Percentiles rank a stretch among this genome's conserved stretches.
Evolutionary conservation across 768 basidiomycete species (phyloP).

Genomic region (Tylopilus rubrobrunneus): DNA sequence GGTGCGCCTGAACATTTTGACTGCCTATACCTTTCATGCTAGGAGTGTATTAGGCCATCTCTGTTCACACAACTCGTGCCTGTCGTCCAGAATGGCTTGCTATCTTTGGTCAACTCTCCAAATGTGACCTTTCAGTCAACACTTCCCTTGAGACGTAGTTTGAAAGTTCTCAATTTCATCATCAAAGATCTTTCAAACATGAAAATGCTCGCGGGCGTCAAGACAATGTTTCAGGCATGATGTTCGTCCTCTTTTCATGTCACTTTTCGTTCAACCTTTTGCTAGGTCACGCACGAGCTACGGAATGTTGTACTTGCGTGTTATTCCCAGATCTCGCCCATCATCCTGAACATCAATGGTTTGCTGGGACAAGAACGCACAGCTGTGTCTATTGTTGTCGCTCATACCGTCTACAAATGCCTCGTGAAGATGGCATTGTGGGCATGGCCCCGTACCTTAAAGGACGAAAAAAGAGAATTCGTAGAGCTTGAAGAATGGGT

Average conservation of each 20-base stretch:
- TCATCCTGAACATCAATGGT: constrained; percentile 31
- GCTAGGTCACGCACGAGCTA: constrained; percentile 33
- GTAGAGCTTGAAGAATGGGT: constrained; percentile 53
- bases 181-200: constrained; percentile 67
- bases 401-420: constrained; percentile 73
- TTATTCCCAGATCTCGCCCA: constrained; percentile 49
- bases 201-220: constrained; percentile 68
- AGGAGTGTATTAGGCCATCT: constrained; percentile 16
- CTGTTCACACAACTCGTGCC: constrained; percentile 41
- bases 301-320: constrained; percentile 54
- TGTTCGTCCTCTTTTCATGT: background rate
- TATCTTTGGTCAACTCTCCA: constrained; percentile 43
- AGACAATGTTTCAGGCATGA: constrained; percentile 59
- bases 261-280: background rate
- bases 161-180: constrained; percentile 61
- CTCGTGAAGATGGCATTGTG: constrained; percentile 67
- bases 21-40: background rate
- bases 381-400: constrained; percentile 47
- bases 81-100: constrained; percentile 51
- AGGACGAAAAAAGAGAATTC: constrained; percentile 39
- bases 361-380: constrained; percentile 38
- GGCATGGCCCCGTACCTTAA: constrained; percentile 58
- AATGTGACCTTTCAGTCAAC: constrained; percentile 41
- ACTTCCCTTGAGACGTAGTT: constrained; percentile 53
- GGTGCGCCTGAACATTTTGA: constrained; percentile 41